Conservation (phyloP, 1,139 yeast species). For the Suhomyces yuchorum region DNA sequence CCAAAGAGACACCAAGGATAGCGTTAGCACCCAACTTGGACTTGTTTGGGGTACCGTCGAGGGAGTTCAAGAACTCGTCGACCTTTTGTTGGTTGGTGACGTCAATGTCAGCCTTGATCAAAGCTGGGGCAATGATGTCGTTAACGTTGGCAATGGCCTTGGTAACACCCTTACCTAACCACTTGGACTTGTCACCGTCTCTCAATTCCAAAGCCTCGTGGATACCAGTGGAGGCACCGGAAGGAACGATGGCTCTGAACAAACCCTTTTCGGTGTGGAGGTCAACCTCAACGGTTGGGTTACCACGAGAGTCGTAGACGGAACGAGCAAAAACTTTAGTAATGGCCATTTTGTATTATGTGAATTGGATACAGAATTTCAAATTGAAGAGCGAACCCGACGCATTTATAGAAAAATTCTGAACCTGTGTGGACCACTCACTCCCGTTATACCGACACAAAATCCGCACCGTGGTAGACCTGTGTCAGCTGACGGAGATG, state of each 20-base stretch:
- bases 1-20: conserved; percentile 90
- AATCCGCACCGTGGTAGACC: neutral
- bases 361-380: neutral
- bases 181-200: conserved; percentile 89
- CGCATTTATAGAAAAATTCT: conserved; percentile 13
- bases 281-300: conserved; percentile 97
- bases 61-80: conserved; percentile 73
- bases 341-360: conserved; percentile 31
- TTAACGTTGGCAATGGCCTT: conserved; percentile 93
- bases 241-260: conserved; percentile 93
- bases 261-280: conserved; percentile 80
- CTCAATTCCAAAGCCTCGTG: conserved; percentile 95
- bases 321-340: conserved; percentile 80
- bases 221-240: conserved; percentile 95
- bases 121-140: conserved; percentile 85
- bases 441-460: conserved; percentile 18
- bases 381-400: conserved; percentile 2
- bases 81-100: conserved; percentile 76
- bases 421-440: conserved; percentile 19
- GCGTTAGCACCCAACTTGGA: conserved; percentile 95
- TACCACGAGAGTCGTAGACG: conserved; percentile 97
- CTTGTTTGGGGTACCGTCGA: conserved; percentile 95
- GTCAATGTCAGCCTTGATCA: conserved; percentile 70
- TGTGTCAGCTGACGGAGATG: conserved; percentile 5
- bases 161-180: conserved; percentile 95